phyloP scores from a whole-genome alignment of 2,329 filamentous ascomycete species.

The Pseudogymnoascus sp. region DNA sequence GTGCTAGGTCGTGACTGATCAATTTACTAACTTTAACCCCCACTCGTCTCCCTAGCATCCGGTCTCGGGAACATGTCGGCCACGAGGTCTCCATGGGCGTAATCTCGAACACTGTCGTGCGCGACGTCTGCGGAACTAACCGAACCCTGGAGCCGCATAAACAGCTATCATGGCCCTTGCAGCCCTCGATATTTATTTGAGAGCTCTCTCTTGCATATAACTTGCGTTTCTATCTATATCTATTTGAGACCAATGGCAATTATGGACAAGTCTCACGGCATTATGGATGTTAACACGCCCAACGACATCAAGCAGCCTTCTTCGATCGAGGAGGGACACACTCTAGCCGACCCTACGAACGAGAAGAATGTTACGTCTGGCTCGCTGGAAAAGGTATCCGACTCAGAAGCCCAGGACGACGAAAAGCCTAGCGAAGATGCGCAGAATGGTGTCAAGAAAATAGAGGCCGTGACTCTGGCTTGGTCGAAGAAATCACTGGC shows the following conservation, averaged over 20 bases:
- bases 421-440: conserved; percentile 19
- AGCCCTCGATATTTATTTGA: background rate
- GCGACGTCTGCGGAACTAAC: background rate
- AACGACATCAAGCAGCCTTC: conserved; percentile 1
- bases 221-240: background rate
- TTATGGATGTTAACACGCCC: conserved; percentile 4
- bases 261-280: conserved; percentile 10
- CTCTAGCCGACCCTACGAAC: background rate
- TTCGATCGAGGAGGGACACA: background rate
- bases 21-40: background rate
- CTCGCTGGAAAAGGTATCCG: background rate
- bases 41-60: background rate
- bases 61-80: background rate
- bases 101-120: background rate
- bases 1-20: background rate
- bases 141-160: background rate
- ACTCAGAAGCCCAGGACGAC: conserved; percentile 15
- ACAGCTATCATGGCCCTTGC: background rate
- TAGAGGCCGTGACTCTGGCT: conserved; percentile 45
- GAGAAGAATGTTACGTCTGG: background rate
- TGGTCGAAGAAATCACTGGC: conserved; percentile 44
- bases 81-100: background rate
- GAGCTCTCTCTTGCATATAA: background rate
- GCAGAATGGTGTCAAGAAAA: conserved; percentile 40
- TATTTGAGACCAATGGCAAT: conserved; percentile 1